Evolutionary conservation across 2,329 filamentous ascomycete genomes (phyloP).

Genomic region (Pezicula radicicola): DNA sequence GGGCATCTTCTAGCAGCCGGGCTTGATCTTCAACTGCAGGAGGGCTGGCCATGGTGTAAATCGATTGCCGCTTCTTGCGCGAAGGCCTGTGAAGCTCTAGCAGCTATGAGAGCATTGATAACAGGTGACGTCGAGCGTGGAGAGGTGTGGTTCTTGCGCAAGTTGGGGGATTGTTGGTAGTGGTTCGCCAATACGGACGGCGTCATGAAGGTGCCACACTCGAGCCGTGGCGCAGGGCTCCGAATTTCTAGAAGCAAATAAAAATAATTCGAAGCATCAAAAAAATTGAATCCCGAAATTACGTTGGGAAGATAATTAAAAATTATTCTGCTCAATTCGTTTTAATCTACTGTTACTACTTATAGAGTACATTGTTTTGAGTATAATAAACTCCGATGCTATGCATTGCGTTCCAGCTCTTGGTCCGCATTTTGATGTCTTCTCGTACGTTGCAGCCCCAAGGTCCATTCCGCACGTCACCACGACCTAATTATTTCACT

Average conservation of each 20-base stretch:
- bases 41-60: slow-evolving; percentile 46
- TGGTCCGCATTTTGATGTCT: slow-evolving; percentile 19
- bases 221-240: too few species aligned
- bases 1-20: slow-evolving; percentile 93
- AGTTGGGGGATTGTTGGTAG: background rate
- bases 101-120: slow-evolving; percentile 17
- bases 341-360: background rate
- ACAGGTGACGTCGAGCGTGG: slow-evolving; percentile 9
- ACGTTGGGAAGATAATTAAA: background rate
- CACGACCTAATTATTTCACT: background rate
- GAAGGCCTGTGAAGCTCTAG: slow-evolving; percentile 20
- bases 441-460: background rate
- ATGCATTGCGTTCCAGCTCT: slow-evolving; percentile 27
- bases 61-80: slow-evolving; percentile 16
- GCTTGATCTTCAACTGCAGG: slow-evolving; percentile 76
- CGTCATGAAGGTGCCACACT: background rate
- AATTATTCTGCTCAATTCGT: background rate
- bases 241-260: too few species aligned
- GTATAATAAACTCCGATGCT: slow-evolving; percentile 13
- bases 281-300: too few species aligned
- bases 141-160: slow-evolving; percentile 5
- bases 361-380: background rate
- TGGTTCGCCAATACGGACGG: background rate
- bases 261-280: too few species aligned
- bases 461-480: background rate